phyloP scores from a whole-genome alignment of 2,329 filamentous ascomycete species.

The Tolypocladium album region DNA sequence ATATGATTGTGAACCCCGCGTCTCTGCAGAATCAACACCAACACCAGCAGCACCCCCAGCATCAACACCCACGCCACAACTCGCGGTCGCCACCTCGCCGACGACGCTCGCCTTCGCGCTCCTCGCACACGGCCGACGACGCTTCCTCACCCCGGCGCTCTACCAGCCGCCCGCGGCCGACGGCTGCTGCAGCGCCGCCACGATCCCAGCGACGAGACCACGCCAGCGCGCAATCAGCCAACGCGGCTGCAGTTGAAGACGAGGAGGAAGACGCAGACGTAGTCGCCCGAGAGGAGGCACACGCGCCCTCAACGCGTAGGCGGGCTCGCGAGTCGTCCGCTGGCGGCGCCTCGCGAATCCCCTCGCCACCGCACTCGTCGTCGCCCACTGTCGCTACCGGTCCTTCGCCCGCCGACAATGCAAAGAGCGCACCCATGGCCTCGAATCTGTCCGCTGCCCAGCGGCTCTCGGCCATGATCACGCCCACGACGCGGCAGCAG shows the following conservation, averaged over 20 bases:
- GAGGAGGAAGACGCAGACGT: neutral
- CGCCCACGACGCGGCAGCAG: constrained; percentile 14
- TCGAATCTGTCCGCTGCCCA: constrained; percentile 17
- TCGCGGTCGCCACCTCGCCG: constrained; percentile 9
- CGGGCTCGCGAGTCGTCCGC: constrained; percentile 13
- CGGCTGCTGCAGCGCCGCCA: constrained; percentile 9
- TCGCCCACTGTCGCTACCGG: constrained; percentile 31
- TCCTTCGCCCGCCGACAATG: constrained; percentile 28
- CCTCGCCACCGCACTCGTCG: constrained; percentile 44
- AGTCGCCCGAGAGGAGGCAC: neutral
- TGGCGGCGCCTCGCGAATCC: constrained; percentile 36
- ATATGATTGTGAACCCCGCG: constrained; percentile 49
- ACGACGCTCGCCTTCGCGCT: constrained; percentile 9
- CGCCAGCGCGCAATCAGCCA: constrained; percentile 1
- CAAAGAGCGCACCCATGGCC: constrained; percentile 37
- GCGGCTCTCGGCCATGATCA: constrained; percentile 8
- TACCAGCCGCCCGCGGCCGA: constrained; percentile 15
- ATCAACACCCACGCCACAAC: constrained; percentile 23
- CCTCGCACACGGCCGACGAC: constrained; percentile 5
- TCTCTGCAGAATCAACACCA: constrained; percentile 36
- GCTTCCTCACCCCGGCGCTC: constrained; percentile 8
- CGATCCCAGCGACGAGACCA: constrained; percentile 12
- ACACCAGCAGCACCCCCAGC: constrained; percentile 17
- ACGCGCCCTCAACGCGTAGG: neutral
- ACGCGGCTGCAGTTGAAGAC: neutral